These are phyloP conservation scores for Ceratocystis huliohia DNA, from an alignment of 2,329 filamentous ascomycete species.

Conservation along the genomic window DNA sequence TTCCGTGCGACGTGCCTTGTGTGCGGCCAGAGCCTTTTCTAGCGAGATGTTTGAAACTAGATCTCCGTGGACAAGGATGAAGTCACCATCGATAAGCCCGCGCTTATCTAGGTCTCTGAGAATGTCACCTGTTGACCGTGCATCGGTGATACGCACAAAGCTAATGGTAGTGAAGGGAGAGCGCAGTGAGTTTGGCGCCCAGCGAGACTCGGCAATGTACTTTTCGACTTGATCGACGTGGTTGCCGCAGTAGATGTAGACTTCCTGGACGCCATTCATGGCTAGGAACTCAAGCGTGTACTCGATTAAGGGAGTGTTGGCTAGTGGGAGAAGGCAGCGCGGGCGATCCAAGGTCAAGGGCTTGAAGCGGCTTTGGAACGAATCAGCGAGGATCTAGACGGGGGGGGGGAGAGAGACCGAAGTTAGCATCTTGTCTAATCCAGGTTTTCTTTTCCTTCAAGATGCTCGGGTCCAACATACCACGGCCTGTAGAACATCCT, in stretches of 20 bases:
- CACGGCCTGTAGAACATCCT: slow-evolving; percentile 47
- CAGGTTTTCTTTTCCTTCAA: background rate
- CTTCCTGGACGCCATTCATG: slow-evolving; percentile 86
- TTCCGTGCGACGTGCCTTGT: slow-evolving; percentile 64
- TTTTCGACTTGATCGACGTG: slow-evolving; percentile 78
- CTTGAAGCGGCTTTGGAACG: slow-evolving; percentile 81
- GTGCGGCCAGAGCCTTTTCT: slow-evolving; percentile 63
- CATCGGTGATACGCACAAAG: slow-evolving; percentile 72
- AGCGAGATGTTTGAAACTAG: slow-evolving; percentile 80
- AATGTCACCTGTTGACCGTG: slow-evolving; percentile 80
- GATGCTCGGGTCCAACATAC: slow-evolving; percentile 30
- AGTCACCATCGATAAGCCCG: slow-evolving; percentile 75
- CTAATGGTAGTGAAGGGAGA: slow-evolving; percentile 66
- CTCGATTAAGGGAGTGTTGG: slow-evolving; percentile 89
- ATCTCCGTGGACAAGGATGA: slow-evolving; percentile 84
- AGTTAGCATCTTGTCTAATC: slow-evolving; percentile 2
- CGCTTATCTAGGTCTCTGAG: slow-evolving; percentile 86
- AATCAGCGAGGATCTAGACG: slow-evolving; percentile 71
- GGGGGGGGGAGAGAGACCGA: background rate
- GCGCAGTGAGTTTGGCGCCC: slow-evolving; percentile 45
- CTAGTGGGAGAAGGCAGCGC: slow-evolving; percentile 85
- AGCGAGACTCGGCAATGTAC: slow-evolving; percentile 67
- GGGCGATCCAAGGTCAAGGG: slow-evolving; percentile 83
- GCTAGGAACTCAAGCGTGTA: slow-evolving; percentile 95
- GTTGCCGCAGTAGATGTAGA: slow-evolving; percentile 81